Base-by-base conservation (phyloP, 257 asterid genomes). In the Petunia secreta region DNA sequence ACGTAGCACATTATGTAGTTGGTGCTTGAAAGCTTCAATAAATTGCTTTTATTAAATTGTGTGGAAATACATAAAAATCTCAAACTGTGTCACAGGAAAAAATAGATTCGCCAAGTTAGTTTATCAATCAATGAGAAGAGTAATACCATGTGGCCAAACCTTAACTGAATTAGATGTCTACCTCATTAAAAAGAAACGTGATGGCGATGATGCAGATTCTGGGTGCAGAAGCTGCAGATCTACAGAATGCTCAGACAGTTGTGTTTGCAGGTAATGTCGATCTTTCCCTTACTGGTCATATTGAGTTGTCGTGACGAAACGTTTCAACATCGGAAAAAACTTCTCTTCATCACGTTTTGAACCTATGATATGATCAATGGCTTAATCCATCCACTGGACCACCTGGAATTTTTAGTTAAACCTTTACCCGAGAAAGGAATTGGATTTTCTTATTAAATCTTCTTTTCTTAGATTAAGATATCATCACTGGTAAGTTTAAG, bases 161-260 rank as follows among this genome's bases (percentile, higher is more conserved):
- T 95, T 91, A 88, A 92, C 97, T 80, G 44, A 66, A 84, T 60
- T 82, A 95, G 99, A 95, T 86, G 79, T 89, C 48, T 91, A 93
- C 83, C 93, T 92, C 71, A 86, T 93, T 69, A 93, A 93, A 91
- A 95, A 86, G 89, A 91, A 86, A 90, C 95, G 92, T 75, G 91
- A 84, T 52, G 74, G 82, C 48, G 46, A 67, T 53, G 94, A 66
- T 69, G 88, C 89, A 80, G 98, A 93, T 84, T 85, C 79, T 78
- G 99, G 99, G 87, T 95, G 99, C 92, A 87, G 94, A 65, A 82
- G 66, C 87, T 93, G 98, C 91, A 78, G 84, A 65, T 86, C 94
- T 53, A 77, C 90, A 60, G 85, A 87, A 36, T 95, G 99, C 82
- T 87, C 87, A 48, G 91, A 85, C 77, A 90, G 83, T 85, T 95